Conservation (phyloP, 2,329 filamentous ascomycete species). For the Ophiocordyceps unilateralis region DNA sequence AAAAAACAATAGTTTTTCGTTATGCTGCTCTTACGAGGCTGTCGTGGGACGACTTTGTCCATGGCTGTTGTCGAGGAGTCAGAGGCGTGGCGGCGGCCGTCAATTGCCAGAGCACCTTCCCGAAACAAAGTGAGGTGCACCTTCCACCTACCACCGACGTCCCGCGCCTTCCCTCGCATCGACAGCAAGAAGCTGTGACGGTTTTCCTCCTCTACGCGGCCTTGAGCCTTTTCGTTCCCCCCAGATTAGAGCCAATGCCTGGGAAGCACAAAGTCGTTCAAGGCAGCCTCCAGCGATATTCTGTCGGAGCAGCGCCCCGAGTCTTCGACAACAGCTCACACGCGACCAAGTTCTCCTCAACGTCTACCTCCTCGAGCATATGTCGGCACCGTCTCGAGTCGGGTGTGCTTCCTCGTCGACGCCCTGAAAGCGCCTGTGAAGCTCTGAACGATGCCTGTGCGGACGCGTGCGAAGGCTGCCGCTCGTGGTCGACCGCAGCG, state of each 20-base stretch:
- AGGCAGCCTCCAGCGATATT: too few relatives aligned
- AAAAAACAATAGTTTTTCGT: too few relatives aligned
- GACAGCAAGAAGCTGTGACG: neutral
- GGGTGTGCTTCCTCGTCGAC: neutral
- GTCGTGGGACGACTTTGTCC: neutral
- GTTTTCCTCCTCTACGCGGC: neutral
- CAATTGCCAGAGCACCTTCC: neutral
- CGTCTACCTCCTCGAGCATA: neutral
- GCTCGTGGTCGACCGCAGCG: slow-evolving; percentile 3
- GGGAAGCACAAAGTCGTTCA: too few relatives aligned
- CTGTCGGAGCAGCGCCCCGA: too few relatives aligned
- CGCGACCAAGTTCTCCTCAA: neutral
- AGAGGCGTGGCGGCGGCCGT: neutral
- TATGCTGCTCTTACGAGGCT: too few relatives aligned
- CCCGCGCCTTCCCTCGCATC: neutral
- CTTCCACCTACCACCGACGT: neutral
- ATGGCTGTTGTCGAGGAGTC: neutral
- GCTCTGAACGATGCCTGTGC: neutral
- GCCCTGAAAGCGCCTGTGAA: neutral
- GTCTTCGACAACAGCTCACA: too few relatives aligned
- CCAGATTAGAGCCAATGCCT: too few relatives aligned
- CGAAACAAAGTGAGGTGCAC: neutral
- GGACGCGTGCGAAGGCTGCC: neutral
- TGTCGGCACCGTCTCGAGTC: neutral
- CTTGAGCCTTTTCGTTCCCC: too few relatives aligned